Evolutionary conservation across 768 basidiomycete species (phyloP).

Genomic region (Pulveroboletus sp.): DNA sequence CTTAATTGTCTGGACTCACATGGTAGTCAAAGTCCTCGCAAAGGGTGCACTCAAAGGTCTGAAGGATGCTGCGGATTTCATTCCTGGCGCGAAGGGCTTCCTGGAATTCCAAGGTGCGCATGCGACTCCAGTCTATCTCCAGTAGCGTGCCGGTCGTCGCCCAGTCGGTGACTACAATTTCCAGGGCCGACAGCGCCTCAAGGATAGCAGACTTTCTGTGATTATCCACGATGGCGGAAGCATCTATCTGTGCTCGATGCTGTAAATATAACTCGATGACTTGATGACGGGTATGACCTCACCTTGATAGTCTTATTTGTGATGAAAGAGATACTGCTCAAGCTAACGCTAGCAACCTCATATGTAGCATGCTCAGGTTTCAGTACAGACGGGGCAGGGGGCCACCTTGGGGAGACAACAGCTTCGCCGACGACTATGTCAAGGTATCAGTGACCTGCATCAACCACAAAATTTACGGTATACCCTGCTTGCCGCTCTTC

Average conservation of each 20-base stretch:
- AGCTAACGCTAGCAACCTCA: conserved; percentile 59
- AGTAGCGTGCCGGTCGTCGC: conserved; percentile 40
- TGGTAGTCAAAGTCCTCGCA: conserved; percentile 73
- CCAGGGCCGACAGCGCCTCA: conserved; percentile 50
- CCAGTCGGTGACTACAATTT: conserved; percentile 57
- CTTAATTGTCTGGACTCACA: conserved; percentile 43
- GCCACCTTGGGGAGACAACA: conserved; percentile 74
- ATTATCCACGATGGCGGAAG: conserved; percentile 61
- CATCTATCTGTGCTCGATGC: conserved; percentile 55
- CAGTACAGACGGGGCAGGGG: conserved; percentile 49
- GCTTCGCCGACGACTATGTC: conserved; percentile 53
- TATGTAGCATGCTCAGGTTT: conserved; percentile 54
- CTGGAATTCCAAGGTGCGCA: conserved; percentile 88
- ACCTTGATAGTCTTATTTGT: conserved; percentile 74
- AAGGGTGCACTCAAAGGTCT: conserved; percentile 44
- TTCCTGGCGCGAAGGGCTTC: conserved; percentile 66
- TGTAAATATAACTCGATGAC: background rate
- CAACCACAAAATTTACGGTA: background rate
- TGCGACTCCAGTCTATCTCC: conserved; percentile 83
- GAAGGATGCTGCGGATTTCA: conserved; percentile 41
- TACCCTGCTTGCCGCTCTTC: conserved; percentile 55
- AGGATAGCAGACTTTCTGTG: conserved; percentile 61
- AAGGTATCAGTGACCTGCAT: background rate
- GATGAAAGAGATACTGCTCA: conserved; percentile 73
- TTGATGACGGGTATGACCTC: conserved; percentile 46